These are phyloP conservation scores for Sclerotinia glacialis DNA, from an alignment of 2,329 filamentous ascomycete species.

Conservation along the genomic window DNA sequence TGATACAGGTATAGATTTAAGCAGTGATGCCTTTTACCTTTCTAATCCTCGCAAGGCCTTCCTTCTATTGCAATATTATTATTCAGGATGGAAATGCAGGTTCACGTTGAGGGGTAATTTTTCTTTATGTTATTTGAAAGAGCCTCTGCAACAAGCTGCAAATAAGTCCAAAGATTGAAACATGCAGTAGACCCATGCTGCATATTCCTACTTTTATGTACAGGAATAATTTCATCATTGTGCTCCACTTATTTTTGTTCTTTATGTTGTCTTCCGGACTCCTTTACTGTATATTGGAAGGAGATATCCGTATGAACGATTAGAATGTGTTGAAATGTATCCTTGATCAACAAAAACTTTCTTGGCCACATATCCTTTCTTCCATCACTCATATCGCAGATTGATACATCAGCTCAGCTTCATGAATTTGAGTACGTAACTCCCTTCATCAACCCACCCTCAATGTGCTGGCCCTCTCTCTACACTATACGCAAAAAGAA, in stretches of 20 bases:
- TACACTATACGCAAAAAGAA: conserved; percentile 5
- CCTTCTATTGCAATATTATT: not conserved
- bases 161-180: conserved; percentile 5
- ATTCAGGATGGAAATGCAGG: not conserved
- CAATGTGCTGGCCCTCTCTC: conserved; percentile 7
- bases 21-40: not conserved
- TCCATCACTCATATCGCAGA: not conserved
- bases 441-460: not conserved
- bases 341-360: not conserved
- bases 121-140: not conserved
- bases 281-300: not conserved
- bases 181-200: not conserved
- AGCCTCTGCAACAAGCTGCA: not conserved
- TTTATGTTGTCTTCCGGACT: not conserved
- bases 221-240: not conserved
- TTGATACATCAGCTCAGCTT: not conserved
- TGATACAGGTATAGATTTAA: not conserved
- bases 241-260: not conserved
- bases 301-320: not conserved
- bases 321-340: not conserved
- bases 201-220: not conserved
- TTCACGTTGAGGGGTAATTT: not conserved
- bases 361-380: not conserved
- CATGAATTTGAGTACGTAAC: conserved; percentile 1
- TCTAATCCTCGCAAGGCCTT: not conserved